Evolutionary conservation across 2,329 filamentous ascomycete genomes (phyloP), one percentile per base, ranked within the genome.

Genomic region (Aspergillus ochraceus): DNA sequence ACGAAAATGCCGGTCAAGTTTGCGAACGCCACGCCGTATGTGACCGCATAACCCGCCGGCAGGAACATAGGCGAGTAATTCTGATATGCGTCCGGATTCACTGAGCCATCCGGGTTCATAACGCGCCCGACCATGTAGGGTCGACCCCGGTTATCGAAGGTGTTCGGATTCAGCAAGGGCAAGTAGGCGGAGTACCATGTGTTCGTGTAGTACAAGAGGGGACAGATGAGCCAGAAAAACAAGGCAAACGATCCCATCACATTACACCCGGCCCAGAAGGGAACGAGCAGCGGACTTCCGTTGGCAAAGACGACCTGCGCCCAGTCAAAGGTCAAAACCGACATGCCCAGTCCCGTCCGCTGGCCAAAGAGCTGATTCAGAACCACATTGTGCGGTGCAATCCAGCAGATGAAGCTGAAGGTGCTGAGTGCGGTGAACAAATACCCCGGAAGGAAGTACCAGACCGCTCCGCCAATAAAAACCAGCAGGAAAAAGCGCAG

Each of bases 311-410:
- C 82, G 49, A 91, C 83, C 69, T 90, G 87, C 4, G 87, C 88
- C 88, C 89, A 91, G 76, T 91, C 89, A 67, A 91, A 90, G 0
- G 89, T 91, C 59, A 92, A 83, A 1, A 89, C 86, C 4, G 91
- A 77, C 60, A 92, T 73, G 0, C 86, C 89, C 5, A 92, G 66
- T 0, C 89, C 90, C 0, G 86, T 88, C 42, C 79, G 79, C 19
- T 88, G 88, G 1, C 89, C 89, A 66, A 92, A 92, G 0, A 92
- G 70, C 68, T 91, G 88, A 64, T 92, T 92, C 36, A 91, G 77
- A 8, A 90, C 79, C 0, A 86, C 81, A 59, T 86, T 90, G 52
- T 89, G 79, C 1, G 89, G 89, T 0, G 83, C 84, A 39, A 90
- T 82, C 88, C 89, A 91, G 3, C 88, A 90, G 12, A 86, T 81